Conservation (phyloP, 2,329 filamentous ascomycete species). For the Lasiodiplodia gonubiensis region DNA sequence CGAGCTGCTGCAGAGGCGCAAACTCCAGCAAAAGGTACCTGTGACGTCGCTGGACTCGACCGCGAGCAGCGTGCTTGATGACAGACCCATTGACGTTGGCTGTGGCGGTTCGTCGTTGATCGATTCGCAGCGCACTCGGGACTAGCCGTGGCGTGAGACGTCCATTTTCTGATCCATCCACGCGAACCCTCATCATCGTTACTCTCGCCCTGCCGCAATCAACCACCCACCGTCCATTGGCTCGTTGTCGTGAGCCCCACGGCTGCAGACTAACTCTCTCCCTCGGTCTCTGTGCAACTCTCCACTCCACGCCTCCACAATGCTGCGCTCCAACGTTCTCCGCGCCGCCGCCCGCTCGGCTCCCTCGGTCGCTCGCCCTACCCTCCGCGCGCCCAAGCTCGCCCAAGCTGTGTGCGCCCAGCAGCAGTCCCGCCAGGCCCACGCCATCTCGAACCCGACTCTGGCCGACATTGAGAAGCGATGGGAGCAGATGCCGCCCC, state of each 20-base stretch:
- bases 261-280: conserved; percentile 39
- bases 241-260: conserved; percentile 43
- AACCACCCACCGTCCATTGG: conserved; percentile 45
- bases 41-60: neutral
- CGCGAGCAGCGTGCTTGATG: neutral
- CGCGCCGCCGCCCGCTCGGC: conserved; percentile 42
- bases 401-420: conserved; percentile 32
- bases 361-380: conserved; percentile 40
- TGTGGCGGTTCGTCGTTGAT: neutral
- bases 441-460: conserved; percentile 97
- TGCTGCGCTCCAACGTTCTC: conserved; percentile 49
- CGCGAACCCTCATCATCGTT: conserved; percentile 28
- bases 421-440: conserved; percentile 69
- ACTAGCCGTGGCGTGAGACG: conserved; percentile 26
- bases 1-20: conserved; percentile 1
- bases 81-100: neutral
- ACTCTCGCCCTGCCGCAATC: conserved; percentile 28
- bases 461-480: conserved; percentile 98
- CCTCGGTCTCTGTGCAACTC: conserved; percentile 36
- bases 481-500: conserved; percentile 96
- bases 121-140: conserved; percentile 1
- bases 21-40: neutral
- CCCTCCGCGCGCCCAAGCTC: conserved; percentile 35
- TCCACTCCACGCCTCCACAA: conserved; percentile 45
- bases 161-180: conserved; percentile 32